Conservation (phyloP, 805 yeast genomes). For the Brettanomyces naardenensis region DNA sequence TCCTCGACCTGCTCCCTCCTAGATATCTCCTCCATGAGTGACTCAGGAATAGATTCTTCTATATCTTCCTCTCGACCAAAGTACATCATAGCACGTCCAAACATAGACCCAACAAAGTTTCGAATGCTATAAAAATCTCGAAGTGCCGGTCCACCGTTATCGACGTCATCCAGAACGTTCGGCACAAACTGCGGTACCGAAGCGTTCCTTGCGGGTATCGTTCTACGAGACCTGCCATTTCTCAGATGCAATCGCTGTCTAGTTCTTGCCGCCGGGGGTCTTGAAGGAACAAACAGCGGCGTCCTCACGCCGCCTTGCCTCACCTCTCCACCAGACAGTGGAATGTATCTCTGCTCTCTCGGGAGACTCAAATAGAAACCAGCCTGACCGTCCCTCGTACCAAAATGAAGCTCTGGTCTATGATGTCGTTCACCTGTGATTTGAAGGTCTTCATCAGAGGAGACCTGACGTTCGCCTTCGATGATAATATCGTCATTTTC, state of each 20-base stretch:
- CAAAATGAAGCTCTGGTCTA: neutral
- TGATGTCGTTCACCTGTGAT: constrained; percentile 5
- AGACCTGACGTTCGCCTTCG: constrained; percentile 4
- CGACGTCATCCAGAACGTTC: neutral
- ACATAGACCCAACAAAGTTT: neutral
- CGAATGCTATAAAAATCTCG: neutral
- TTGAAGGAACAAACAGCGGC: neutral
- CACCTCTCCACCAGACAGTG: neutral
- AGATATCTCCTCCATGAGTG: constrained; percentile 22
- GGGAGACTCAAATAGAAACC: constrained; percentile 4
- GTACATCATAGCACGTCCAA: neutral
- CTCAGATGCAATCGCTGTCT: neutral
- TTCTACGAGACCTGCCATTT: neutral
- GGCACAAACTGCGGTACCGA: no score
- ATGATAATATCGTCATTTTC: constrained; percentile 9
- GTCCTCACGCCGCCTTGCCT: neutral
- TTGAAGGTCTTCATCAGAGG: constrained; percentile 5
- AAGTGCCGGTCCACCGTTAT: no score
- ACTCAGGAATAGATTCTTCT: constrained; percentile 21
- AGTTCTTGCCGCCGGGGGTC: neutral
- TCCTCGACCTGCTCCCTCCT: constrained; percentile 23
- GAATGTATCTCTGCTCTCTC: constrained; percentile 1
- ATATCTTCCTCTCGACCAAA: constrained; percentile 3
- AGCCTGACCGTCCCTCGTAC: neutral
- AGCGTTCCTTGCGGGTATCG: no score